A percentile compares a stretch with the other conserved stretches of the same genome.
Conservation (phyloP, 2,329 filamentous ascomycete genomes). For the Dendrostoma leiphaemia region DNA sequence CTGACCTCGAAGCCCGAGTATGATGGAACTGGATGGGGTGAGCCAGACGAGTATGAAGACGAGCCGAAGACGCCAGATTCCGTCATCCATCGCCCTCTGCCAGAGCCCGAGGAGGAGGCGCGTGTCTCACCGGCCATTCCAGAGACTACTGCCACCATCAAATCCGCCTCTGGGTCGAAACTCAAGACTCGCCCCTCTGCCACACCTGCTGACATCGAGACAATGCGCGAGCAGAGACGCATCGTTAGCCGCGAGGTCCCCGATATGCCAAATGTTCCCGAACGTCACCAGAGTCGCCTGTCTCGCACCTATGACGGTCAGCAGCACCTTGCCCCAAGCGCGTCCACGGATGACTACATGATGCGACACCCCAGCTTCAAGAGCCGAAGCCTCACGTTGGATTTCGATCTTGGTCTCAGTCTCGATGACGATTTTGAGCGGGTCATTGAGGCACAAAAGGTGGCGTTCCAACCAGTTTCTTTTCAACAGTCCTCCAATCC, state of each 20-base stretch:
- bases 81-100: conserved; percentile 76
- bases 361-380: conserved; percentile 72
- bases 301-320: conserved; percentile 46
- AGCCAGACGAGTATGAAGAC: conserved; percentile 52
- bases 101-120: conserved; percentile 39
- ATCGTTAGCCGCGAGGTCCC: conserved; percentile 77
- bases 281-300: conserved; percentile 55
- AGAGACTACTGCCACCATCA: conserved; percentile 83
- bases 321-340: conserved; percentile 29
- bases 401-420: conserved; percentile 80
- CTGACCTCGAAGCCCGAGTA: conserved; percentile 59
- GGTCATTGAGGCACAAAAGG: conserved; percentile 96
- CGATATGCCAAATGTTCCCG: conserved; percentile 57
- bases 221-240: conserved; percentile 84
- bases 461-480: conserved; percentile 52
- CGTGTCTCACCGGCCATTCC: conserved; percentile 66
- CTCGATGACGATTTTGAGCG: conserved; percentile 92
- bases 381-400: conserved; percentile 77
- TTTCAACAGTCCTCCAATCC: conserved; percentile 12
- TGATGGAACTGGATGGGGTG: conserved; percentile 61
- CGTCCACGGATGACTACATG: conserved; percentile 39
- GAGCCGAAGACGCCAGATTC: conserved; percentile 80
- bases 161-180: conserved; percentile 74
- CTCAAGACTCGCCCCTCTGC: conserved; percentile 87
- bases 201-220: conserved; percentile 77